Conservation (phyloP, 169 alveolate genomes). For the Plasmodium knowlesi region DNA sequence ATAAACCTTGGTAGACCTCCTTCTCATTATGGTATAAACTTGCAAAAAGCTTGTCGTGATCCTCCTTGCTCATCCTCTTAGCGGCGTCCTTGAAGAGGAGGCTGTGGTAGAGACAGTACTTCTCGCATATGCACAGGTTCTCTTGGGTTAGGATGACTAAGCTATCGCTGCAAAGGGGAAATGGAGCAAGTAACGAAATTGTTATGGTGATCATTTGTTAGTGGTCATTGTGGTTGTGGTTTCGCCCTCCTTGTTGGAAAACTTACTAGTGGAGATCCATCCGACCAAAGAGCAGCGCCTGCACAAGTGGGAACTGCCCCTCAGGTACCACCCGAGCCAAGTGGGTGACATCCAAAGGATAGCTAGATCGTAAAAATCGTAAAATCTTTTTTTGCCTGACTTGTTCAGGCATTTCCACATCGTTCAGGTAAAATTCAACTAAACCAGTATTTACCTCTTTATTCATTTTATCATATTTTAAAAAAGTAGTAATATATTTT, state of each 20-base stretch:
- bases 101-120: constrained; percentile 42
- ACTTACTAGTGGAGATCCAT: constrained; percentile 47
- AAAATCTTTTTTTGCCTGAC: constrained; percentile 37
- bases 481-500: constrained; percentile 30
- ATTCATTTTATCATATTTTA: constrained; percentile 52
- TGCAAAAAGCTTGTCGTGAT: not conserved
- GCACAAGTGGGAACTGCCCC: not conserved
- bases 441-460: constrained; percentile 35
- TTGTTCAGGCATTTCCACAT: constrained; percentile 28
- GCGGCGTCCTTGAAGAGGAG: not conserved
- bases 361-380: not conserved
- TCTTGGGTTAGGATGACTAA: constrained; percentile 5
- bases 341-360: constrained; percentile 16
- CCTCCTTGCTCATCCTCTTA: constrained; percentile 9
- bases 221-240: too few species aligned
- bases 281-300: constrained; percentile 22
- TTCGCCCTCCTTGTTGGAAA: not conserved
- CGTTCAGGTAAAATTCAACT: constrained; percentile 34
- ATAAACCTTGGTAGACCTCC: not conserved
- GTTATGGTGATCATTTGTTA: not conserved
- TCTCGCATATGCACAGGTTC: constrained; percentile 26
- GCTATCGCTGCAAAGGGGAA: constrained; percentile 20
- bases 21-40: constrained; percentile 34
- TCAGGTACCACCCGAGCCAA: not conserved
- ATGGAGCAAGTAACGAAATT: not conserved